Conservation (phyloP, 306 rosid species). For the Castanea crenata region DNA sequence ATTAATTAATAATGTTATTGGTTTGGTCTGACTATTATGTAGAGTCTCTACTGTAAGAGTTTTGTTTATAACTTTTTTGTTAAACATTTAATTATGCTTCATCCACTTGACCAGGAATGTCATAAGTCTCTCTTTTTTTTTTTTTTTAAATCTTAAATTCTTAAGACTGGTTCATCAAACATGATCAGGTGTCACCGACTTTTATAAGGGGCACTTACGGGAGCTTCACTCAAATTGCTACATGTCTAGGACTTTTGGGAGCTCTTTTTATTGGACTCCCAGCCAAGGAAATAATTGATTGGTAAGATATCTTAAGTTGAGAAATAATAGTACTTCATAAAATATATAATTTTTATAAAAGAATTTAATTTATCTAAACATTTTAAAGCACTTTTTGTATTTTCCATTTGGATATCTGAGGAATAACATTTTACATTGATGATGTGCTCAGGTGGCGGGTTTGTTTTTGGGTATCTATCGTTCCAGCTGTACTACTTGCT, state of each 20-base stretch:
- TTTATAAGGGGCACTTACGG: constrained; percentile 74
- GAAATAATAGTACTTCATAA: constrained; percentile 9
- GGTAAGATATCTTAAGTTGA: constrained; percentile 47
- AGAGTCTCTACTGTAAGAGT: not conserved
- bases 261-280: constrained; percentile 73
- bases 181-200: constrained; percentile 72
- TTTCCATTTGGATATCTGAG: constrained; percentile 6
- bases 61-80: not conserved
- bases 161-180: not conserved
- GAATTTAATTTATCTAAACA: not conserved
- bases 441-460: constrained; percentile 73
- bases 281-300: constrained; percentile 66
- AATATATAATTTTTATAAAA: not conserved
- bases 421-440: constrained; percentile 9
- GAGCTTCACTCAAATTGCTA: constrained; percentile 78
- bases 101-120: constrained; percentile 37
- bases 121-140: no score
- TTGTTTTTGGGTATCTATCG: constrained; percentile 74
- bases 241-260: constrained; percentile 81
- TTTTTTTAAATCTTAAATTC: no score
- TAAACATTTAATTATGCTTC: constrained; percentile 5
- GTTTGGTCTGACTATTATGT: constrained; percentile 16
- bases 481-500: constrained; percentile 67
- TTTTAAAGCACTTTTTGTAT: constrained; percentile 5
- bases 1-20: constrained; percentile 3